phyloP scores from a whole-genome alignment of 2,329 filamentous ascomycete genomes.

The Parascedosporium putredinis region DNA sequence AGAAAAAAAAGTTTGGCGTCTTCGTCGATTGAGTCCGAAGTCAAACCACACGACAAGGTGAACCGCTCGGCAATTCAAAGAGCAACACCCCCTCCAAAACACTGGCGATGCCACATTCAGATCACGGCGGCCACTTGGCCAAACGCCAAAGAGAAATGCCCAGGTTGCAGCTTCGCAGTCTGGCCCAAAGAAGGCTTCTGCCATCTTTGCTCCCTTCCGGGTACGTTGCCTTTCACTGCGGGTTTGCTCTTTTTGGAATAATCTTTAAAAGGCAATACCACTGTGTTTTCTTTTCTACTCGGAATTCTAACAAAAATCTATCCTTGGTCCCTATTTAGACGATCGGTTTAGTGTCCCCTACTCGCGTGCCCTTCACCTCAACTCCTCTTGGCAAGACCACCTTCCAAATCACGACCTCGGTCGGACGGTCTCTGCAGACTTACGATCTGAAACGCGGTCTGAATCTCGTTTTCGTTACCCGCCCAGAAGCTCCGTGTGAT shows the following conservation, averaged over 20 bases:
- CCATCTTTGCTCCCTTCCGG: slow-evolving; percentile 87
- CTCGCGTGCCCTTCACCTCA: slow-evolving; percentile 78
- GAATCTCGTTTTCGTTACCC: slow-evolving; percentile 85
- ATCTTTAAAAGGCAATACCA: too few species aligned
- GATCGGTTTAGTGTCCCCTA: slow-evolving; percentile 86
- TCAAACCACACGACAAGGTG: too few species aligned
- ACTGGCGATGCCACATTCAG: slow-evolving; percentile 43
- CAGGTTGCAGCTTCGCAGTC: slow-evolving; percentile 19
- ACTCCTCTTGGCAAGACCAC: slow-evolving; percentile 85
- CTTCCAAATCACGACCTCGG: slow-evolving; percentile 94
- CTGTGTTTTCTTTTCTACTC: too few species aligned
- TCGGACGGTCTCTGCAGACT: slow-evolving; percentile 82
- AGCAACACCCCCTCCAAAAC: slow-evolving; percentile 15
- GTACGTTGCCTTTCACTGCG: too few species aligned
- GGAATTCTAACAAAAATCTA: too few species aligned
- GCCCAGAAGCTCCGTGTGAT: slow-evolving; percentile 73
- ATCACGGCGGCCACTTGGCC: slow-evolving; percentile 49
- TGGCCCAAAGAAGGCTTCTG: slow-evolving; percentile 46
- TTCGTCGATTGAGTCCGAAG: too few species aligned
- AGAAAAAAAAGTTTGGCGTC: not conserved
- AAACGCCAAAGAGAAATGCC: slow-evolving; percentile 66
- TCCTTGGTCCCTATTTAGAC: too few species aligned
- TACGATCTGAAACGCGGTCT: slow-evolving; percentile 88
- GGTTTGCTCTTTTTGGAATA: too few species aligned
- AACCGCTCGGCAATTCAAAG: too few species aligned